Evolutionary conservation across 129 eudicot species (phyloP).

Genomic region (Calendula officinalis): DNA sequence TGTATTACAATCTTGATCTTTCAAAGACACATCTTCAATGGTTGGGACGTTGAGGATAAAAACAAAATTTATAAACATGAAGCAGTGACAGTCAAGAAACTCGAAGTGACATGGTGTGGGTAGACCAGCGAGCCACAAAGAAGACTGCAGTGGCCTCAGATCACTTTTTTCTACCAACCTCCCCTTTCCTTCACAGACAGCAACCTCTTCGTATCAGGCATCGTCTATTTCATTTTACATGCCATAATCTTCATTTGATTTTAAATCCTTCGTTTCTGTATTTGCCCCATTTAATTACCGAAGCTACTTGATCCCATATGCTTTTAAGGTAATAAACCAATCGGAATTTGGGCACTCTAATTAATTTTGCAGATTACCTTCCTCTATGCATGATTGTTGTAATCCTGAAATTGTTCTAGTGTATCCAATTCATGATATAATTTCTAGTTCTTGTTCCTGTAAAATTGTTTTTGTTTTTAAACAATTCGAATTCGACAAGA

Average conservation of each 20-base stretch:
- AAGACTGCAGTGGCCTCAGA: too few relatives aligned
- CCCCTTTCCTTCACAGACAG: too few relatives aligned
- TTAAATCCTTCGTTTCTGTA: neutral
- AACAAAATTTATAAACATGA: too few relatives aligned
- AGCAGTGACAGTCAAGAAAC: too few relatives aligned
- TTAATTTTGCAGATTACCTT: neutral
- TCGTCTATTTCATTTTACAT: neutral
- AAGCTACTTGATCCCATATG: neutral
- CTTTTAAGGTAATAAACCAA: conserved; percentile 4
- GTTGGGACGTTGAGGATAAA: too few relatives aligned
- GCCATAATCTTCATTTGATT: neutral
- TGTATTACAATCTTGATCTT: too few relatives aligned
- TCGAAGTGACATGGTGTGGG: too few relatives aligned
- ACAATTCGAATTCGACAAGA: neutral
- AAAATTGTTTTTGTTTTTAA: neutral
- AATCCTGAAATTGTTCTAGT: neutral
- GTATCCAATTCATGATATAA: neutral
- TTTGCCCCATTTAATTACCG: neutral
- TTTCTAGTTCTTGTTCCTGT: neutral
- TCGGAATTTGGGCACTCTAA: neutral
- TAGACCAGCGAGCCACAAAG: too few relatives aligned
- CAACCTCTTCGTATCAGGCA: conserved; percentile 93
- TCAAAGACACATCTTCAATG: too few relatives aligned
- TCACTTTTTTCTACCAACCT: too few relatives aligned
- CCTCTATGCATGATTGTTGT: neutral